Conservation (phyloP, 331 rosid species). For the Cydonia oblonga region DNA sequence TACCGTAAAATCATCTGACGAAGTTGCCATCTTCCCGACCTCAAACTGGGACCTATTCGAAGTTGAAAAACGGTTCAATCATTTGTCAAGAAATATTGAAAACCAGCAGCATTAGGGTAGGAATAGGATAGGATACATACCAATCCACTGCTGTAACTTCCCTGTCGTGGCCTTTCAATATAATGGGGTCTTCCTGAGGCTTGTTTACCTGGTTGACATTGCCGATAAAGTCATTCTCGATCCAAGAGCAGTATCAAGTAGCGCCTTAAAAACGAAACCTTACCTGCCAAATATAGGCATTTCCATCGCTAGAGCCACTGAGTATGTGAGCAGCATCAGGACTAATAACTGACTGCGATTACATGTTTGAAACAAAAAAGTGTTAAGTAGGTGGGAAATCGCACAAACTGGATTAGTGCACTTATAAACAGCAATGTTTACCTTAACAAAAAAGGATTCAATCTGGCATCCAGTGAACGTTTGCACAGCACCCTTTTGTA, state of each 20-base stretch:
- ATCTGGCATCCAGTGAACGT: slow-evolving; percentile 69
- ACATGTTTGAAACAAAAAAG: slow-evolving; percentile 13
- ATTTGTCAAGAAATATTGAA: neutral
- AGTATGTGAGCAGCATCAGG: slow-evolving; percentile 74
- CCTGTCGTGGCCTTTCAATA: slow-evolving; percentile 53
- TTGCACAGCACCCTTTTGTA: slow-evolving; percentile 68
- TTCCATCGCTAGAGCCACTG: slow-evolving; percentile 84
- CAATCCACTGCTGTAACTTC: slow-evolving; percentile 92
- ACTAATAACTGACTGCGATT: slow-evolving; percentile 67
- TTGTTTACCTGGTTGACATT: slow-evolving; percentile 54
- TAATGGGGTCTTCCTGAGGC: slow-evolving; percentile 42
- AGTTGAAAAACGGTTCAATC: neutral
- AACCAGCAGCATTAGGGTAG: slow-evolving; percentile 10
- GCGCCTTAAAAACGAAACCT: neutral
- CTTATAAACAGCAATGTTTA: slow-evolving; percentile 13
- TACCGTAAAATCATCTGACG: slow-evolving; percentile 89
- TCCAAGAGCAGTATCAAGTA: slow-evolving; percentile 1
- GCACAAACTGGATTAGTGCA: neutral
- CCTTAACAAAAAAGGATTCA: slow-evolving; percentile 87
- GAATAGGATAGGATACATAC: slow-evolving; percentile 23
- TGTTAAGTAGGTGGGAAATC: neutral
- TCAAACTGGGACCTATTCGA: slow-evolving; percentile 55
- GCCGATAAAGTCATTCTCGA: slow-evolving; percentile 4
- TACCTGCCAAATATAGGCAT: slow-evolving; percentile 87
- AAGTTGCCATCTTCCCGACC: slow-evolving; percentile 64